phyloP scores from a whole-genome alignment of 192 early-diverging fungal species.

The Jimgerdemannia flammicorona region DNA sequence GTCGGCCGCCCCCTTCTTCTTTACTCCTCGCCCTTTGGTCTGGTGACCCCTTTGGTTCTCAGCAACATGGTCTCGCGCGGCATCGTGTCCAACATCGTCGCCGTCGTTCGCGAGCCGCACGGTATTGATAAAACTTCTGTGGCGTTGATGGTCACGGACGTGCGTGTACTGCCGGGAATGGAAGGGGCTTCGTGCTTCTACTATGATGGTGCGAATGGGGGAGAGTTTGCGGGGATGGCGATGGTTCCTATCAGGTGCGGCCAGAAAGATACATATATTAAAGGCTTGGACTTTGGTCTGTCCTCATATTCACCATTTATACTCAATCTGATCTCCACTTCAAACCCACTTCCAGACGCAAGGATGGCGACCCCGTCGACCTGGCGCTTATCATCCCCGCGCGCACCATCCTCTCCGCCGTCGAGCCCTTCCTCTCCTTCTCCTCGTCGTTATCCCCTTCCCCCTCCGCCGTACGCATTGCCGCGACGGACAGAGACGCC shows the following conservation, averaged over 20 bases:
- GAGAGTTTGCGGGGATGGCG: constrained; percentile 26
- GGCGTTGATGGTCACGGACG: constrained; percentile 27
- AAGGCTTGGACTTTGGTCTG: too few species aligned
- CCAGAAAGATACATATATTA: not conserved
- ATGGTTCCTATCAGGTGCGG: constrained; percentile 34
- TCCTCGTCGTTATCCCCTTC: not conserved
- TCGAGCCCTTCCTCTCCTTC: not conserved
- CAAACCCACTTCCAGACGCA: constrained; percentile 19
- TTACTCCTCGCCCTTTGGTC: constrained; percentile 32
- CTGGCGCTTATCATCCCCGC: constrained; percentile 32
- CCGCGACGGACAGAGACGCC: constrained; percentile 16
- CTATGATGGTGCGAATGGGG: constrained; percentile 19
- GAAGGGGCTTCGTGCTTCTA: constrained; percentile 8
- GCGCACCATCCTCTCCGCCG: constrained; percentile 17
- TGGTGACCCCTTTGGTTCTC: constrained; percentile 31
- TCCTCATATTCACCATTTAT: not conserved
- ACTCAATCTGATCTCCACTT: not conserved
- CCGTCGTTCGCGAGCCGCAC: constrained; percentile 27
- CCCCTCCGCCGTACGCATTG: constrained; percentile 19
- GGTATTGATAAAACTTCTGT: constrained; percentile 21
- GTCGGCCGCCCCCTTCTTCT: constrained; percentile 26
- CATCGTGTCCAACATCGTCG: constrained; percentile 30
- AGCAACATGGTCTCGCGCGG: constrained; percentile 38
- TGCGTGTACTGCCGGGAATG: constrained; percentile 35
- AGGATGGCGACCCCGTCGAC: constrained; percentile 36